Percentiles rank a stretch among this genome's conserved stretches.
phyloP scores from a whole-genome alignment of 768 basidiomycete species.

The Mycena vulgaris region DNA sequence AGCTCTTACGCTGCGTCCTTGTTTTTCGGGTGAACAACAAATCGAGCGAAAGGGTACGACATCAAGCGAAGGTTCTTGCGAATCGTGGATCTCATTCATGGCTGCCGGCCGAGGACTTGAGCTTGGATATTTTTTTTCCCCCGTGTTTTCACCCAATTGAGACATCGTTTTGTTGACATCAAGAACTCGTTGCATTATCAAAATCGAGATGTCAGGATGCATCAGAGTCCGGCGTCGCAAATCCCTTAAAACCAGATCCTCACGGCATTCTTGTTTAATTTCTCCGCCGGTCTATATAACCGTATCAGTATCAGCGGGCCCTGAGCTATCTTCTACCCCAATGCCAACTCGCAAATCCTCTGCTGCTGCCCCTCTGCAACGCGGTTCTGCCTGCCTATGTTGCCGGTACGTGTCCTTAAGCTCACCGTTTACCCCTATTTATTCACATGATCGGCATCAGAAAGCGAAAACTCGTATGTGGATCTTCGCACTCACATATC shows the following conservation, averaged over 20 bases:
- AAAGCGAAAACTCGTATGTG: conserved; percentile 55
- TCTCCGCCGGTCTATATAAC: conserved; percentile 22
- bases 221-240: conserved; percentile 8
- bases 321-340: conserved; percentile 9
- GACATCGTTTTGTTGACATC: background rate
- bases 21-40: background rate
- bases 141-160: background rate
- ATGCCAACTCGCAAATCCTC: conserved; percentile 49
- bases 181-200: background rate
- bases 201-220: background rate
- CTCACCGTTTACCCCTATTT: background rate
- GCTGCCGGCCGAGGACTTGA: background rate
- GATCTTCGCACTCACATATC: conserved; percentile 1
- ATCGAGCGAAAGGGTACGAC: background rate
- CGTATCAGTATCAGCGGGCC: background rate
- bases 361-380: conserved; percentile 49
- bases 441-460: conserved; percentile 32
- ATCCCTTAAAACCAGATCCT: conserved; percentile 32
- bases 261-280: conserved; percentile 9
- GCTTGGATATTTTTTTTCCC: background rate
- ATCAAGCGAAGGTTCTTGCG: background rate
- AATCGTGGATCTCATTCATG: background rate
- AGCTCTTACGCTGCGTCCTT: background rate
- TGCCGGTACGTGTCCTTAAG: conserved; percentile 45
- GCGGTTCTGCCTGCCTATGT: conserved; percentile 57